Evolutionary conservation across 2,329 filamentous ascomycete genomes (phyloP).

Genomic region (Epicoccum sorghinum): DNA sequence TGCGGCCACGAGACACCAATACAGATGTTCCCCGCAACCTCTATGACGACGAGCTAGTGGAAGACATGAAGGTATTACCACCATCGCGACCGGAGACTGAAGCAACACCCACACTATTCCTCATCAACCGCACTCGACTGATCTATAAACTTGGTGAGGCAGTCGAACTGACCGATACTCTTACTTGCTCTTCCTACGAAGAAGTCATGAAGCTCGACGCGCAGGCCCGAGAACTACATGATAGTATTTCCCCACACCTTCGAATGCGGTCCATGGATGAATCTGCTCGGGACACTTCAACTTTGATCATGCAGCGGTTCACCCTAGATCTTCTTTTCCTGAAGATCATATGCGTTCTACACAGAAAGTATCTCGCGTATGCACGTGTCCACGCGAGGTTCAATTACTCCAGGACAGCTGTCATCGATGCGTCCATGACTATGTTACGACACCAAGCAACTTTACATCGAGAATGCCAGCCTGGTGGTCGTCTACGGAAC

Average conservation of each 20-base stretch:
- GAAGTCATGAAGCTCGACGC: constrained; percentile 66
- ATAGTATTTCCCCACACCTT: constrained; percentile 79
- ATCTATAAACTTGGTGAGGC: constrained; percentile 74
- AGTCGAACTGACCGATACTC: constrained; percentile 68
- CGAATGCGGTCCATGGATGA: constrained; percentile 77
- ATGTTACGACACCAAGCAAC: constrained; percentile 79
- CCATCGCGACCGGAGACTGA: constrained; percentile 70
- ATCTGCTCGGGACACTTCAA: constrained; percentile 70
- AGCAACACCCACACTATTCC: constrained; percentile 77
- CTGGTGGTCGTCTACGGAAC: constrained; percentile 71
- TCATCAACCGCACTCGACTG: constrained; percentile 75
- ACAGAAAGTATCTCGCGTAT: constrained; percentile 82
- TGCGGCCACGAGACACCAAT: constrained; percentile 76
- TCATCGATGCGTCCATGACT: constrained; percentile 84
- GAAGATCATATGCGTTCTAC: constrained; percentile 86
- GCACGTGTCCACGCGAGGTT: constrained; percentile 79
- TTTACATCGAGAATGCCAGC: constrained; percentile 75
- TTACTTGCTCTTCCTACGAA: constrained; percentile 66
- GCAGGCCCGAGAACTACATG: constrained; percentile 61
- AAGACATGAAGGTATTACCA: constrained; percentile 70
- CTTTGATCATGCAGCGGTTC: constrained; percentile 78
- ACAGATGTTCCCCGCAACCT: constrained; percentile 77
- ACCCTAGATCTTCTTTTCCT: constrained; percentile 85
- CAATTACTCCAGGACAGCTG: constrained; percentile 79
- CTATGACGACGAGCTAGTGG: constrained; percentile 79